Percentiles rank a stretch among this genome's conserved stretches.
Evolutionary conservation across 371 early-diverging fungal genomes (phyloP).

Genomic region (Thermomucor indicae-seudaticae): DNA sequence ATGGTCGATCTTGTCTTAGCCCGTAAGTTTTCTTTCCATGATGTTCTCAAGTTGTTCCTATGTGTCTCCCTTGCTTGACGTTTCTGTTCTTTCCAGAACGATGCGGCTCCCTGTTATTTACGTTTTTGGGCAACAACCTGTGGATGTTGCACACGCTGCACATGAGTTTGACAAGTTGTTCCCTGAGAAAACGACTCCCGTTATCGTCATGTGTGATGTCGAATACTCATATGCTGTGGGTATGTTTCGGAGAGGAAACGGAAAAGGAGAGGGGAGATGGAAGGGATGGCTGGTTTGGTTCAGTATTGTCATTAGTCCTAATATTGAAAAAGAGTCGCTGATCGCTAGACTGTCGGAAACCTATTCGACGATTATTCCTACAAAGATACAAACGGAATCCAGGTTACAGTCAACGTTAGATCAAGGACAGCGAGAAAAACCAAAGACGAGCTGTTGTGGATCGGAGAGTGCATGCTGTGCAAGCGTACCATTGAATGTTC

Average conservation of each 20-base stretch:
- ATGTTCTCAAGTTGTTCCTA: not conserved
- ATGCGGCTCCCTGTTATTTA: constrained; percentile 81
- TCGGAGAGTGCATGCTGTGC: not conserved
- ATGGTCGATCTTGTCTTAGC: constrained; percentile 88
- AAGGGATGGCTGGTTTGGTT: no score
- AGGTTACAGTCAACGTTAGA: constrained; percentile 28
- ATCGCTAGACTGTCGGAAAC: constrained; percentile 12
- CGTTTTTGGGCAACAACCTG: constrained; percentile 72
- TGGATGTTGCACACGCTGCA: constrained; percentile 59
- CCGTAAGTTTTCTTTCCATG: constrained; percentile 65
- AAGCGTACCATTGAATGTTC: not conserved
- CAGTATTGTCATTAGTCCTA: not conserved
- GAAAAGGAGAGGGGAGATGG: not conserved
- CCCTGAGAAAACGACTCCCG: constrained; percentile 29
- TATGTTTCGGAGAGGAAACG: constrained; percentile 13
- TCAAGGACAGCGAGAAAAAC: not conserved
- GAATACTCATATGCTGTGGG: constrained; percentile 64
- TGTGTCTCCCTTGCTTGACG: no score
- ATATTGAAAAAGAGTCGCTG: constrained; percentile 10
- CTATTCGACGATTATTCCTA: constrained; percentile 41
- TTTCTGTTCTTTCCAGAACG: no score
- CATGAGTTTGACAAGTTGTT: constrained; percentile 38
- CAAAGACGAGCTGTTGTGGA: not conserved
- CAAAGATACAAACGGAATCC: constrained; percentile 49
- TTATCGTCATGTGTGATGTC: constrained; percentile 77